These are phyloP conservation scores for Fusarium aywerte DNA, from an alignment of 2,329 filamentous ascomycete genomes.

Conservation along the genomic window DNA sequence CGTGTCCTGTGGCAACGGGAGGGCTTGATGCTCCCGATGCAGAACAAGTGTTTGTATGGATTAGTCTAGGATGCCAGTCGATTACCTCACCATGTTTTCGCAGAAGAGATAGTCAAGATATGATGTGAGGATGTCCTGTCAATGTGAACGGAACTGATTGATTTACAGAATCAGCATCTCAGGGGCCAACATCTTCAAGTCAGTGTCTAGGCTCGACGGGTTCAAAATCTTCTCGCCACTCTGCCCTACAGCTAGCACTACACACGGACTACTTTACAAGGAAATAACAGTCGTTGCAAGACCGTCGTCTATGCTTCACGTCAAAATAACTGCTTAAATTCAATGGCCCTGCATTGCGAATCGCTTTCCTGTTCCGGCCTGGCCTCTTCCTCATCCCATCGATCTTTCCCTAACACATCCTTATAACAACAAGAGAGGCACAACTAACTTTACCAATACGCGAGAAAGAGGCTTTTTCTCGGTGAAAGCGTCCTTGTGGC, in stretches of 20 bases:
- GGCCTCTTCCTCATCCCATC: neutral
- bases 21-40: neutral
- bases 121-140: neutral
- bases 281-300: slow-evolving; percentile 14
- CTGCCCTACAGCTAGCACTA: slow-evolving; percentile 4
- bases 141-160: neutral
- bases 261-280: neutral
- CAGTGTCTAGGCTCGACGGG: neutral
- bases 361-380: neutral
- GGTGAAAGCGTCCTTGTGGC: slow-evolving; percentile 17
- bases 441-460: slow-evolving; percentile 1
- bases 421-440: neutral
- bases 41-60: slow-evolving; percentile 6
- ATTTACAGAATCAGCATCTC: neutral
- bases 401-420: neutral
- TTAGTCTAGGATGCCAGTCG: slow-evolving; percentile 1
- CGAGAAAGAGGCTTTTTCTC: neutral
- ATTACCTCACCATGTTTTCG: neutral
- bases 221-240: slow-evolving; percentile 1
- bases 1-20: neutral
- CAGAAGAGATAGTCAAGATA: neutral
- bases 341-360: neutral
- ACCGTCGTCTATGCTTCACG: slow-evolving; percentile 15
- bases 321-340: neutral
- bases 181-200: neutral